These are phyloP conservation scores for Delphinella strobiligena DNA, from an alignment of 2,329 filamentous ascomycete species.

Conservation along the genomic window DNA sequence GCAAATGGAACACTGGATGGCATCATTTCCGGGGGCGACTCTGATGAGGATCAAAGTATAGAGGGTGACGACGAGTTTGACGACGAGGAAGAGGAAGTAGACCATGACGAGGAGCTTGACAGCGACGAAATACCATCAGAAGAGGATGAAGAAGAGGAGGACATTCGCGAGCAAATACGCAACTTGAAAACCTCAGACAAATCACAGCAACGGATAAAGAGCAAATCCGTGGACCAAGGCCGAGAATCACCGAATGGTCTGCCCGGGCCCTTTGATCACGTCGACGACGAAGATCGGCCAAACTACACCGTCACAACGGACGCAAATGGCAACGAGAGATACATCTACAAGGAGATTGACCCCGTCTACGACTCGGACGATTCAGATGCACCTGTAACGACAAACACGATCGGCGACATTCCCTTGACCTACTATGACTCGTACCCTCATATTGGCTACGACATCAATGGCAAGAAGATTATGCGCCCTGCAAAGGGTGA, in stretches of 20 bases:
- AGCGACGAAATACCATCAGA: constrained; percentile 29
- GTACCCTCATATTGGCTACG: constrained; percentile 96
- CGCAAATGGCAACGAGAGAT: constrained; percentile 81
- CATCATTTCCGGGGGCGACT: constrained; percentile 9
- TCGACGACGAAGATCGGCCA: constrained; percentile 21
- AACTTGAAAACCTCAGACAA: constrained; percentile 23
- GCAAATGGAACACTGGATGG: constrained; percentile 9
- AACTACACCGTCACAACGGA: constrained; percentile 58
- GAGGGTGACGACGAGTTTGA: constrained; percentile 18
- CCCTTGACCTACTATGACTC: constrained; percentile 91
- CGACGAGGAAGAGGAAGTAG: constrained; percentile 22
- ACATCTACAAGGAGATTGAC: constrained; percentile 87
- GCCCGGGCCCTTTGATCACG: constrained; percentile 10
- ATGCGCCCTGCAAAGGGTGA: constrained; percentile 90
- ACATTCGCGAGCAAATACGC: constrained; percentile 32
- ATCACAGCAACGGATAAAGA: no score
- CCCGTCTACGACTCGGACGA: constrained; percentile 95
- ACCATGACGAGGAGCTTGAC: constrained; percentile 23
- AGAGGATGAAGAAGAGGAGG: constrained; percentile 22
- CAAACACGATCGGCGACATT: constrained; percentile 92
- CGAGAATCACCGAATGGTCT: no score
- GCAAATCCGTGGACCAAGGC: no score
- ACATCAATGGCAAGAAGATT: constrained; percentile 97
- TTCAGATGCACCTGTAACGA: constrained; percentile 63
- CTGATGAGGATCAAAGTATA: constrained; percentile 10